Base-by-base conservation (phyloP, 495 filamentous ascomycete genomes). In the Filosporella fistucella region DNA sequence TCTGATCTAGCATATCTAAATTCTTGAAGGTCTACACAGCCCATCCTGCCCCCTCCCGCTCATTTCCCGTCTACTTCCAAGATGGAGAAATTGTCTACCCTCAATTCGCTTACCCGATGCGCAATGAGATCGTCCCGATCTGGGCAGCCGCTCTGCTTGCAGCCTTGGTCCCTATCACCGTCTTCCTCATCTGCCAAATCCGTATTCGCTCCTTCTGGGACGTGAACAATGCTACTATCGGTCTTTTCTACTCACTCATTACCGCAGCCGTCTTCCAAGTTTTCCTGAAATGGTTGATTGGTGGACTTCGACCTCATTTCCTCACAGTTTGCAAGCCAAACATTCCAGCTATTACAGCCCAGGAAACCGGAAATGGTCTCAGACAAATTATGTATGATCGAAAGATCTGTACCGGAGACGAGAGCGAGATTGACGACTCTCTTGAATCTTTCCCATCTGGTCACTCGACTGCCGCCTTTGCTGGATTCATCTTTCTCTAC, bases 141-240 rank as follows among this genome's bases (percentile, higher is more conserved):
- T 74, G 72, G 61, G 59, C 67, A 0, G 74, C 79, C 7, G 81
- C 77, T 4, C 59, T 84, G 26, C 60, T 85, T 4, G 68, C 69
- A 5, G 54, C 70, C 18, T 47, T 83, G 1, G 58, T 81, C 41
- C 81, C 82, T 13, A 73, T 82, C 63, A 47, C 68, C 32, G 59
- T 82, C 52, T 75, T 85, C 59, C 63, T 75, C 8, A 55, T 76
- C 34, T 56, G 74, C 60, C 79, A 84, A 56, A 71, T 84, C 47
- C 72, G 80, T 9, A 68, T 81, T 26, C 74, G 78, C 34, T 77
- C 72, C 28, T 84, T 84, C 66, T 84, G 80, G 80, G 82, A 86
- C 47, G 60, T 72, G 40, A 84, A 83, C 63, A 83, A 82, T 49
- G 81, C 71, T 25, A 61, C 76, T 35, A 66, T 82, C 32, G 82